Evolutionary conservation across 495 filamentous ascomycete species (phyloP), one percentile per base, ranked within the genome.

Genomic region (Cercophora scortea): DNA sequence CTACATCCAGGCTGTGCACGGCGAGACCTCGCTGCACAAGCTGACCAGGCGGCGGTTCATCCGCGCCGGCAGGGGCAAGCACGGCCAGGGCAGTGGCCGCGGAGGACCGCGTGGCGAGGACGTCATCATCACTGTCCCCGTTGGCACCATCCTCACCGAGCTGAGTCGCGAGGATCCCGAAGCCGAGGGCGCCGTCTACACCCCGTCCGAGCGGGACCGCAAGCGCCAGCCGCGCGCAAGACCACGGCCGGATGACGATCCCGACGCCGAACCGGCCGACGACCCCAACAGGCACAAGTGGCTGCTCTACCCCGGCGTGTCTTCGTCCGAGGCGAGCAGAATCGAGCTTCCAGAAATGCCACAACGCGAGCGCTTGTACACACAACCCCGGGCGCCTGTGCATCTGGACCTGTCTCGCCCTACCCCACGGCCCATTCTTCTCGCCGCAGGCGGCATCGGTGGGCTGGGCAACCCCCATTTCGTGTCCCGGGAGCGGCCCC

Each of bases 401-500:
- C 76, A 80, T 53, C 77, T 98, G 9, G 93, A 98, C 64, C 76
- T 98, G 9, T 88, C 85, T 8, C 68, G 79, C 19, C 86, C 88
- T 1, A 95, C 91, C 71, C 80, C 87, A 12, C 77, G 79, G 40
- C 93, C 93, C 0, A 81, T 95, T 49, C 73, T 98, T n/a, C 78
- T 98, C n/a, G 86, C 88, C 3, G 88, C 89, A 2, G 93, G 93
- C 16, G 89, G 88, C 12, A 79, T 88, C 42, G 94, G 94, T 10
- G 93, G 93, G 0, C 69, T 96, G 36, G 93, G 93, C 1, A 98
- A 98, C 60, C 89, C 93, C 12, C 90, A 96, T 61, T 98, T 96
- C 60, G 78, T 86, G 8, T 84, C 86, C 0, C 84, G 79, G 42
- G 71, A 80, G 8, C 79, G 78, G 17, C 77, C 79, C 1, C 76